These are phyloP conservation scores for Fusarium anguioides DNA, from an alignment of 2,329 filamentous ascomycete genomes.

Conservation along the genomic window DNA sequence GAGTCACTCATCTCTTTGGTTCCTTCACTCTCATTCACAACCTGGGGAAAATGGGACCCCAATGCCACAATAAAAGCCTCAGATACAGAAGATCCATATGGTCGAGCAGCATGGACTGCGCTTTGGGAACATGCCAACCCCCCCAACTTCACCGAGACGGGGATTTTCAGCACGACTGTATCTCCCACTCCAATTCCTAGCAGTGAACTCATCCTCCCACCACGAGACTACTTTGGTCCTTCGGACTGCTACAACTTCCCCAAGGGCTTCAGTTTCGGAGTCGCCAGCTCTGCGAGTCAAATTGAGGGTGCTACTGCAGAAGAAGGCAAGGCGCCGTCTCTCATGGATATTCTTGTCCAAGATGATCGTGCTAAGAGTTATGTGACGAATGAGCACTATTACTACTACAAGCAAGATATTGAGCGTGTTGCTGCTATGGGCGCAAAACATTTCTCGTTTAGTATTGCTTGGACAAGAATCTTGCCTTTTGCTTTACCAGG, in stretches of 20 bases:
- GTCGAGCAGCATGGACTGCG: constrained; percentile 48
- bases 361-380: constrained; percentile 47
- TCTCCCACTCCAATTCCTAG: constrained; percentile 65
- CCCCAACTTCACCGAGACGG: constrained; percentile 49
- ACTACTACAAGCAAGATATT: constrained; percentile 67
- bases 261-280: constrained; percentile 59
- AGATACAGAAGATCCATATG: constrained; percentile 47
- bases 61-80: constrained; percentile 43
- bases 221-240: constrained; percentile 61
- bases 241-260: constrained; percentile 63
- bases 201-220: constrained; percentile 66
- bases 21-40: constrained; percentile 47
- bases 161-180: constrained; percentile 59
- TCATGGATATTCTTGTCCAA: constrained; percentile 55
- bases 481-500: constrained; percentile 62
- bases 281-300: constrained; percentile 59
- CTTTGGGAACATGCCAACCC: constrained; percentile 50
- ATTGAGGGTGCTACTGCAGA: constrained; percentile 59
- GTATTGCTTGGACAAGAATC: constrained; percentile 63
- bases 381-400: constrained; percentile 63
- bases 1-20: constrained; percentile 44
- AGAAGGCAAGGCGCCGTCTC: constrained; percentile 56
- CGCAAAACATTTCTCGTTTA: constrained; percentile 63
- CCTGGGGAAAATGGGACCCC: constrained; percentile 52
- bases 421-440: constrained; percentile 63